Percentiles rank a stretch among this genome's conserved stretches.
Evolutionary conservation across 306 rosid species (phyloP).

Genomic region (Herpetospermum pedunculosum): DNA sequence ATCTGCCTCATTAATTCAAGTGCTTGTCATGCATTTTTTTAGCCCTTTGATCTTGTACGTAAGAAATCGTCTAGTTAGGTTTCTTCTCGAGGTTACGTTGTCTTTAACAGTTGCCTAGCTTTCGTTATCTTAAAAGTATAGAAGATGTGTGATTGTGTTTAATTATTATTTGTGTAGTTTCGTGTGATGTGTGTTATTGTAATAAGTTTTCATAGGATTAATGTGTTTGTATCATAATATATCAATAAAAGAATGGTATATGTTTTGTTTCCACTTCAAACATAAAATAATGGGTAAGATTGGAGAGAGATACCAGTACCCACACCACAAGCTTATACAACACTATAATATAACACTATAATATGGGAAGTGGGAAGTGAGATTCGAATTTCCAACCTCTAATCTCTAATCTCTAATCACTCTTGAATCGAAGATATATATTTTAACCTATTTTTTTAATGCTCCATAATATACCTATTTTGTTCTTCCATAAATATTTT

Average conservation of each 20-base stretch:
- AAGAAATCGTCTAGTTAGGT: not conserved
- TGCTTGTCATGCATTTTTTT: not conserved
- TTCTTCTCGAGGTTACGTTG: too few relatives aligned
- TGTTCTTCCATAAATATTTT: too few relatives aligned
- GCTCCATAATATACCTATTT: too few relatives aligned
- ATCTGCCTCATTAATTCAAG: not conserved
- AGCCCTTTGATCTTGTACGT: not conserved
- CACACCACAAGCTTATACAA: not conserved
- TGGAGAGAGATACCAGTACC: not conserved
- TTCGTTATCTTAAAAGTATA: not conserved
- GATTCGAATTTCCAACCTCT: too few relatives aligned
- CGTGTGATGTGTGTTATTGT: not conserved
- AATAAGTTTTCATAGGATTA: not conserved
- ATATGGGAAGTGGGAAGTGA: too few relatives aligned
- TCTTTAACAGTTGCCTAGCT: too few relatives aligned
- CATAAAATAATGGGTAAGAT: not conserved
- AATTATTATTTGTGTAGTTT: not conserved
- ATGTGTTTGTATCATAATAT: slow-evolving; percentile 1
- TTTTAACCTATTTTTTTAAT: too few relatives aligned
- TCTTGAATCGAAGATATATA: too few relatives aligned
- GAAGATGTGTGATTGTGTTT: too few relatives aligned
- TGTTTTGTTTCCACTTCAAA: not conserved
- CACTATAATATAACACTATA: too few relatives aligned
- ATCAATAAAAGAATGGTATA: not conserved
- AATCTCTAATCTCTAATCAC: too few relatives aligned